A percentile compares a stretch with the other conserved stretches of the same genome.
Conservation (phyloP, 2,329 filamentous ascomycete genomes). For the Fusarium subtropicale region DNA sequence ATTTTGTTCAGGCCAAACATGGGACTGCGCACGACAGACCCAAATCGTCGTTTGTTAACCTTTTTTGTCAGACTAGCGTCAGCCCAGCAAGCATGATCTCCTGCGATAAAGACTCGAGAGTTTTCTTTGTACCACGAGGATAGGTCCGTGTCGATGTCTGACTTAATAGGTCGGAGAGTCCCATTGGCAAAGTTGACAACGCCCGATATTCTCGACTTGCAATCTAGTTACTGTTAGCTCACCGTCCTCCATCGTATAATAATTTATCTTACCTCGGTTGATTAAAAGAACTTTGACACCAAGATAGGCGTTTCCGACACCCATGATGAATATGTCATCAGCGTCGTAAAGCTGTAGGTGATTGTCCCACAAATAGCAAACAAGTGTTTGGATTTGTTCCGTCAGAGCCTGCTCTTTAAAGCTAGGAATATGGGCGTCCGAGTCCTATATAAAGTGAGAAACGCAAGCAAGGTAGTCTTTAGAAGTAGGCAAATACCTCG, state of each 20-base stretch:
- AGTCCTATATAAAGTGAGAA: slow-evolving; percentile 54
- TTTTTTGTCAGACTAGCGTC: slow-evolving; percentile 70
- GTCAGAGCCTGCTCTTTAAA: slow-evolving; percentile 63
- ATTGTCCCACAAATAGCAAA: slow-evolving; percentile 95
- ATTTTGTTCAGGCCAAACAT: slow-evolving; percentile 63
- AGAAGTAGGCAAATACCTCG: slow-evolving; percentile 59
- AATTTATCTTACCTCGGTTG: slow-evolving; percentile 69
- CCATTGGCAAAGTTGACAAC: slow-evolving; percentile 86
- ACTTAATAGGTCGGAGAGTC: slow-evolving; percentile 80
- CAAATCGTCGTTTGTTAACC: slow-evolving; percentile 70
- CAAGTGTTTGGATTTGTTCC: slow-evolving; percentile 75
- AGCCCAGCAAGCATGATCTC: slow-evolving; percentile 80
- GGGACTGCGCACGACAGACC: slow-evolving; percentile 65
- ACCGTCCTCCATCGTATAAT: slow-evolving; percentile 1
- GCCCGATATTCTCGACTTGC: slow-evolving; percentile 74
- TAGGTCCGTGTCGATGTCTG: slow-evolving; percentile 78
- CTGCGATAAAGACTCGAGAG: slow-evolving; percentile 81
- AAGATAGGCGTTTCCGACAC: slow-evolving; percentile 88
- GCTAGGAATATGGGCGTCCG: slow-evolving; percentile 60
- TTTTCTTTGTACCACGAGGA: slow-evolving; percentile 86
- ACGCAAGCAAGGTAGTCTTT: neutral
- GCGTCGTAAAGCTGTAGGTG: slow-evolving; percentile 83
- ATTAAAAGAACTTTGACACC: slow-evolving; percentile 85
- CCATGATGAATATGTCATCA: slow-evolving; percentile 84
- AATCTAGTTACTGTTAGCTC: slow-evolving; percentile 57